Evolutionary conservation across 257 asterid genomes (phyloP).

Genomic region (Gynochthodes officinalis): DNA sequence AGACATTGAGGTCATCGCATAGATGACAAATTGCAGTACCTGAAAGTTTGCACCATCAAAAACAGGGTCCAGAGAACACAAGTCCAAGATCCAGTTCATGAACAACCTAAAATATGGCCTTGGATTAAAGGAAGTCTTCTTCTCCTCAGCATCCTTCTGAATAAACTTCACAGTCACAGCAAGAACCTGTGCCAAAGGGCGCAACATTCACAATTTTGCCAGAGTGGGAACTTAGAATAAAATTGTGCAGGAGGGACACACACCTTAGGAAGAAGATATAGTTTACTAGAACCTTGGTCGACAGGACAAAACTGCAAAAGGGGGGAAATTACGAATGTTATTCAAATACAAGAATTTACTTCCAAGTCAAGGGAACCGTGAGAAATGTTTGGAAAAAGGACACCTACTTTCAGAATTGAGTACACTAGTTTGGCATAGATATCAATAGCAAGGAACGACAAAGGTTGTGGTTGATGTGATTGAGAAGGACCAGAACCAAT

Average conservation of each 20-base stretch:
- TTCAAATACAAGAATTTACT: not conserved
- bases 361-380: not conserved
- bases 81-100: conserved; percentile 86
- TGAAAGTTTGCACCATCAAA: conserved; percentile 94
- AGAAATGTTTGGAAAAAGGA: conserved; percentile 2
- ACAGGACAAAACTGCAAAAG: conserved; percentile 67
- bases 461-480: conserved; percentile 61
- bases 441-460: conserved; percentile 95
- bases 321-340: too few species aligned
- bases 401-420: conserved; percentile 78
- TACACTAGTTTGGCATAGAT: conserved; percentile 75
- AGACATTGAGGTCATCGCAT: conserved; percentile 6
- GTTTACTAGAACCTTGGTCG: conserved; percentile 72
- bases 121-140: conserved; percentile 64
- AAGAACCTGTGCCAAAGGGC: conserved; percentile 54
- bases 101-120: conserved; percentile 92
- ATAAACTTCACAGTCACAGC: conserved; percentile 75
- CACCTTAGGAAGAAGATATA: conserved; percentile 85
- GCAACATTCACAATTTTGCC: conserved; percentile 11
- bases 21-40: conserved; percentile 35
- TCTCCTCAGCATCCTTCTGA: conserved; percentile 82
- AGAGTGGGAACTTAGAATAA: conserved; percentile 10
- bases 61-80: conserved; percentile 84
- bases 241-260: conserved; percentile 9
- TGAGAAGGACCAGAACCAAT: conserved; percentile 61